Evolutionary conservation across 2,329 filamentous ascomycete species (phyloP).

Genomic region (Aureobasidium leucospermi): DNA sequence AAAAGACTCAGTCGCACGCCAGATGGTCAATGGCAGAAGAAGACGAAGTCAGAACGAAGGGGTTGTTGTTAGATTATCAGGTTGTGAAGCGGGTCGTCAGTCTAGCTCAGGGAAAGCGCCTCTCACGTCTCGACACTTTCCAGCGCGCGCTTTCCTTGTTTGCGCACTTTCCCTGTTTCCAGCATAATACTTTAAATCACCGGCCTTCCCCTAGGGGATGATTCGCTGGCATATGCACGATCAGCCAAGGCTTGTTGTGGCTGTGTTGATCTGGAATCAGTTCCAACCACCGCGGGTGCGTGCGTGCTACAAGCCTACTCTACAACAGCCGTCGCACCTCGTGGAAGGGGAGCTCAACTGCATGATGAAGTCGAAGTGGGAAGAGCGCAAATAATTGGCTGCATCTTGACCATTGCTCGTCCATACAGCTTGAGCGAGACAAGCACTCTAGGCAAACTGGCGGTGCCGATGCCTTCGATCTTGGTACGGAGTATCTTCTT

Average conservation of each 20-base stretch:
- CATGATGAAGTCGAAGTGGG: neutral
- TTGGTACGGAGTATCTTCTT: neutral
- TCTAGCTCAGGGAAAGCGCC: neutral
- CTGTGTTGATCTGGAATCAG: neutral
- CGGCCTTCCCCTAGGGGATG: neutral
- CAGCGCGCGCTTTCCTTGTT: neutral
- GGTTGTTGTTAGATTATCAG: neutral
- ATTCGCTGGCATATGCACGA: constrained; percentile 7
- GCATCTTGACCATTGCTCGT: neutral
- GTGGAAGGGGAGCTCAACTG: too few species aligned
- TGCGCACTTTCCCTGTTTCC: constrained; percentile 1
- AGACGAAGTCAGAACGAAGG: neutral
- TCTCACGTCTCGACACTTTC: neutral
- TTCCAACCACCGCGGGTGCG: neutral
- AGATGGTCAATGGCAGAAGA: neutral
- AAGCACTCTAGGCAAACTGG: neutral
- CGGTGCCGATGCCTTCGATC: neutral
- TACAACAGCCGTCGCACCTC: too few species aligned
- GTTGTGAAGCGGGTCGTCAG: neutral
- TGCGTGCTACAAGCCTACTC: too few species aligned
- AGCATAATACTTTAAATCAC: neutral
- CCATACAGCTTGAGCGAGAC: neutral
- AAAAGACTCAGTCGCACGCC: neutral
- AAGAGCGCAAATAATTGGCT: neutral
- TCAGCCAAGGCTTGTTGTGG: constrained; percentile 6